These are phyloP conservation scores for Melaleuca alternifolia DNA, from an alignment of 345 rosid species.

Conservation along the genomic window DNA sequence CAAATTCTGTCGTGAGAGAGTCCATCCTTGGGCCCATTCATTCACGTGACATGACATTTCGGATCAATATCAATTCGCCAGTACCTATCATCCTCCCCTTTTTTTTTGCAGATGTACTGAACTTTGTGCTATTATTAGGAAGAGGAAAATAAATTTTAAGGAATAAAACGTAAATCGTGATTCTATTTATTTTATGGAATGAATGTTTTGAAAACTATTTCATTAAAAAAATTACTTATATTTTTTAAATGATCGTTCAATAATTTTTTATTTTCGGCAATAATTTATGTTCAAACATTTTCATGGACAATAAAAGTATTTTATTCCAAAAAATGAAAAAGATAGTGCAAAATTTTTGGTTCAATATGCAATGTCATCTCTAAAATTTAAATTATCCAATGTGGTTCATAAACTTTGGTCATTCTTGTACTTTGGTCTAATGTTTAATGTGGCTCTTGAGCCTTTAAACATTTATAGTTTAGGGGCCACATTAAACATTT, in stretches of 20 bases:
- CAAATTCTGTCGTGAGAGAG: background rate
- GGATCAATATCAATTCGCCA: background rate
- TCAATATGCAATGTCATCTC: rapidly evolving
- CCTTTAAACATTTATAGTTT: background rate
- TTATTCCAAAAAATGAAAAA: background rate
- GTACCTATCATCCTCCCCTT: background rate
- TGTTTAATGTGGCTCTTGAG: rapidly evolving
- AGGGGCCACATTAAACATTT: background rate
- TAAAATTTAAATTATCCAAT: background rate
- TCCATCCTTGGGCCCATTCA: background rate
- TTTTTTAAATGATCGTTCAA: background rate
- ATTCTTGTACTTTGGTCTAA: background rate
- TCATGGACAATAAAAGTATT: rapidly evolving
- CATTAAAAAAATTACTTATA: background rate
- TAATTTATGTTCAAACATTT: background rate
- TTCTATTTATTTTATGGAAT: background rate
- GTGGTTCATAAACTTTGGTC: too few relatives aligned
- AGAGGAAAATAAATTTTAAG: background rate
- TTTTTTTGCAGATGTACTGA: background rate
- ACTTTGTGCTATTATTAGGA: background rate
- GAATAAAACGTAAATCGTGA: background rate
- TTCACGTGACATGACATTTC: background rate
- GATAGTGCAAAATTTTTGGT: background rate
- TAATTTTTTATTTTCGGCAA: background rate
- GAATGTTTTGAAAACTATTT: background rate